These are phyloP conservation scores for Phytophthora pini DNA, from an alignment of 352 stramenopile genomes.

Conservation along the genomic window DNA sequence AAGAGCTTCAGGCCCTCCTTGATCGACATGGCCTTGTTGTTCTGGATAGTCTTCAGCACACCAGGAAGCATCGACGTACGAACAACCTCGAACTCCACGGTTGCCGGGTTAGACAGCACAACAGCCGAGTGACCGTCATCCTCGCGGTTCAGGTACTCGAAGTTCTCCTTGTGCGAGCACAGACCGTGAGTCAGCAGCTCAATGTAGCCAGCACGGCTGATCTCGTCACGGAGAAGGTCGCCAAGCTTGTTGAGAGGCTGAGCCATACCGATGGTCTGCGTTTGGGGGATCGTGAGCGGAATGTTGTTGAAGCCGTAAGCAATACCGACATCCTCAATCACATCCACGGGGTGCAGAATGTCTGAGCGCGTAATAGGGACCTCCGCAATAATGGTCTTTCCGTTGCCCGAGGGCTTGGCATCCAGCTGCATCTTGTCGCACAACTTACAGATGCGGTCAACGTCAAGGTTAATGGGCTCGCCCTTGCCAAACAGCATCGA, in stretches of 20 bases:
- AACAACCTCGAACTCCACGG: conserved; percentile 99
- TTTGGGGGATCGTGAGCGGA: conserved; percentile 94
- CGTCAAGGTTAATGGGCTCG: conserved; percentile 80
- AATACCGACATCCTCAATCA: conserved; percentile 99
- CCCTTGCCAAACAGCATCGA: conserved; percentile 89
- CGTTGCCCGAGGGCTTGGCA: conserved; percentile 68
- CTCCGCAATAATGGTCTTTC: conserved; percentile 89
- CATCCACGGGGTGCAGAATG: conserved; percentile 99
- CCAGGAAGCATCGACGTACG: conserved; percentile 98
- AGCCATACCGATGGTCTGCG: conserved; percentile 95
- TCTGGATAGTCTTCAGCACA: conserved; percentile 98
- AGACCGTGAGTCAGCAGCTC: conserved; percentile 98
- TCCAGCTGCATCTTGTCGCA: conserved; percentile 99
- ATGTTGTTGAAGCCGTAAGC: conserved; percentile 99
- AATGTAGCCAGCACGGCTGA: conserved; percentile 97
- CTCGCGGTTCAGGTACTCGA: conserved; percentile 91
- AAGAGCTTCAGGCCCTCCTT: conserved; percentile 99
- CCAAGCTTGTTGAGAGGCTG: conserved; percentile 98
- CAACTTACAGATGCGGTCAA: conserved; percentile 91
- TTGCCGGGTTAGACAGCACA: conserved; percentile 98
- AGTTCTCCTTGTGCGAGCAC: conserved; percentile 98
- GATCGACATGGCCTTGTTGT: conserved; percentile 98
- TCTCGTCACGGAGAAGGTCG: conserved; percentile 98
- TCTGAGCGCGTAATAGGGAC: conserved; percentile 98
- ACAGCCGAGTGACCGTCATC: conserved; percentile 92